Conservation (phyloP, 208 protist genomes). For the Strigomonas galati region DNA sequence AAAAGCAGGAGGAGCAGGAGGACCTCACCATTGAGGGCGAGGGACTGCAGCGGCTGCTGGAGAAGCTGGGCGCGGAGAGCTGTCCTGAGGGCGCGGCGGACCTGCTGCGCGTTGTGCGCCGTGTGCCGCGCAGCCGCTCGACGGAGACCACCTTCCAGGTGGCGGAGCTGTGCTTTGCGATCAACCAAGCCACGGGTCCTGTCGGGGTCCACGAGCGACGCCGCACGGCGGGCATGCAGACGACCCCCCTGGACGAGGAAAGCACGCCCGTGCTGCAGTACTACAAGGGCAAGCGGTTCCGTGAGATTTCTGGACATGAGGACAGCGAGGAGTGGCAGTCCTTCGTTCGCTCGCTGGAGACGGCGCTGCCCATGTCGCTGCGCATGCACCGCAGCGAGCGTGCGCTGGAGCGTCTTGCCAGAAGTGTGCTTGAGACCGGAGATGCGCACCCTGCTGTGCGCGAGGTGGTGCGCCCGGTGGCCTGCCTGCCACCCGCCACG, state of each 20-base stretch:
- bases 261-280: conserved; percentile 61
- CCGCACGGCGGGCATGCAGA: conserved; percentile 29
- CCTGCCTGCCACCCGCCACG: conserved; percentile 21
- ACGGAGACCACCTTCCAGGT: conserved; percentile 57
- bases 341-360: conserved; percentile 51
- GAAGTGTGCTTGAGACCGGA: neutral
- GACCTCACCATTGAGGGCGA: conserved; percentile 46
- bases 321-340: conserved; percentile 48
- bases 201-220: conserved; percentile 67
- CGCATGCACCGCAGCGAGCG: conserved; percentile 78
- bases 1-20: conserved; percentile 11
- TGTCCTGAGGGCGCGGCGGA: conserved; percentile 50
- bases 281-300: conserved; percentile 71
- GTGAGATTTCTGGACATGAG: conserved; percentile 3
- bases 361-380: conserved; percentile 84
- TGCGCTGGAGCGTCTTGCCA: neutral
- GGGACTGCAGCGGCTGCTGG: conserved; percentile 50
- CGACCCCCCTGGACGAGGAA: conserved; percentile 45
- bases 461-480: conserved; percentile 36
- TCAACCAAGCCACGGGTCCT: conserved; percentile 58
- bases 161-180: conserved; percentile 83
- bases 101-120: conserved; percentile 54
- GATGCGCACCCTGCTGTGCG: conserved; percentile 14
- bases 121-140: conserved; percentile 81
- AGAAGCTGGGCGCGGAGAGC: conserved; percentile 40